Conservation (phyloP, 2,329 filamentous ascomycete genomes). For the Verticillium isaacii region DNA sequence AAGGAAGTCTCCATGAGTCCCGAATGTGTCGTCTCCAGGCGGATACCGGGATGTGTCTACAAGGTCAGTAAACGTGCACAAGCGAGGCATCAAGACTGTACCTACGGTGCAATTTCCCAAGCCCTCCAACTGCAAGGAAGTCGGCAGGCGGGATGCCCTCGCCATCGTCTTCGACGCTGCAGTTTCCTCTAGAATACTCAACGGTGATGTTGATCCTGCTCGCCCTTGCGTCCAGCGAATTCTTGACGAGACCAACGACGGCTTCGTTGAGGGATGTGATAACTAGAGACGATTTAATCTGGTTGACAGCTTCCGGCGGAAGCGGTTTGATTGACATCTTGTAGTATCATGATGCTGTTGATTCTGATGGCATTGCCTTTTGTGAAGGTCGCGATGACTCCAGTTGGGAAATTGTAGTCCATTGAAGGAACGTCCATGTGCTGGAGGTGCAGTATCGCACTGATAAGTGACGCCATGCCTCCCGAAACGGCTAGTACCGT, state of each 20-base stretch:
- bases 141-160: slow-evolving; percentile 68
- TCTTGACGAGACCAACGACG: slow-evolving; percentile 69
- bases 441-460: neutral
- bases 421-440: neutral
- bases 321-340: slow-evolving; percentile 64
- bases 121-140: slow-evolving; percentile 64
- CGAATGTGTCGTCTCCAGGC: slow-evolving; percentile 45
- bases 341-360: neutral
- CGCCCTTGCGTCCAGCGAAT: slow-evolving; percentile 77
- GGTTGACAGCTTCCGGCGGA: slow-evolving; percentile 65
- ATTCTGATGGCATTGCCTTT: neutral
- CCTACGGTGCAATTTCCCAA: slow-evolving; percentile 71
- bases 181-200: slow-evolving; percentile 72
- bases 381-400: neutral
- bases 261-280: slow-evolving; percentile 72
- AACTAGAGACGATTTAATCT: slow-evolving; percentile 79
- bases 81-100: slow-evolving; percentile 11
- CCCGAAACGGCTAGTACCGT: neutral
- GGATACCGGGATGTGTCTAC: slow-evolving; percentile 75
- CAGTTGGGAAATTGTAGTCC: neutral
- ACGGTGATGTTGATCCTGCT: slow-evolving; percentile 64
- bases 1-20: slow-evolving; percentile 69
- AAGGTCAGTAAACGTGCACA: slow-evolving; percentile 7
- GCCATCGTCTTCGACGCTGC: slow-evolving; percentile 81
- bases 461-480: neutral